Evolutionary conservation across 2,329 filamentous ascomycete species (phyloP), one percentile per base, ranked within the genome.

Genomic region (Alternaria tenuissima): DNA sequence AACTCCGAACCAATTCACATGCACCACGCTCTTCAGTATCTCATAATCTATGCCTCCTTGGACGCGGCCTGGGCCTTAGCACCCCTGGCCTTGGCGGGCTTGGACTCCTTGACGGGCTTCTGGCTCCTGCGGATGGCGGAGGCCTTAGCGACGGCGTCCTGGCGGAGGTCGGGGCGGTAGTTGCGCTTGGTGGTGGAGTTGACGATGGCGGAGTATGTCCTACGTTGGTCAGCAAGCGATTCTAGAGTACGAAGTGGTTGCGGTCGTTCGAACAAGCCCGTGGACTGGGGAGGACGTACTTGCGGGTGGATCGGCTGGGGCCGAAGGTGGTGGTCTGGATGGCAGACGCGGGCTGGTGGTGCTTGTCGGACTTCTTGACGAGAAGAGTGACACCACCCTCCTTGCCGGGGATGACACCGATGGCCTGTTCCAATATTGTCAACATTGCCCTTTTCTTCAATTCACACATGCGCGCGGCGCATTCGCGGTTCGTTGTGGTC

Each of bases 191-290:
- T 91, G 75, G 89, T 88, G 80, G 86, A 85, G 85, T 88, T 91
- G 84, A 93, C 93, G 80, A 98, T 88, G 76, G 87, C 87, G 85
- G 91, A 92, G 89, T 94, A 98, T 84, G 91, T 90, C 88, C 93
- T 74, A 44, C 36, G 14, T 8, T 41, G 43, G 41, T 64, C 49
- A 64, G 63, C 22, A 43, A n/a, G 26, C 30, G 24, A 42, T 9
- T 41, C 28, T 46, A 7, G 14, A 20, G 44, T 49, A 22, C 47
- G 39, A 5, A 6, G 26, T 53, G 38, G 54, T 24, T 26, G 34
- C 55, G 11, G 20, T 22, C 16, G 22, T 30, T 28, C 18, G 53
- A 36, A 6, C 16, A 26, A 4, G 46, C 8, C 11, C 44, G 55
- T 47, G 38, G 22, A 18, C 48, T 57, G 46, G 24, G 26, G 55